These are phyloP conservation scores for Scheffersomyces coipomensis DNA, from an alignment of 805 yeast genomes.

Conservation along the genomic window DNA sequence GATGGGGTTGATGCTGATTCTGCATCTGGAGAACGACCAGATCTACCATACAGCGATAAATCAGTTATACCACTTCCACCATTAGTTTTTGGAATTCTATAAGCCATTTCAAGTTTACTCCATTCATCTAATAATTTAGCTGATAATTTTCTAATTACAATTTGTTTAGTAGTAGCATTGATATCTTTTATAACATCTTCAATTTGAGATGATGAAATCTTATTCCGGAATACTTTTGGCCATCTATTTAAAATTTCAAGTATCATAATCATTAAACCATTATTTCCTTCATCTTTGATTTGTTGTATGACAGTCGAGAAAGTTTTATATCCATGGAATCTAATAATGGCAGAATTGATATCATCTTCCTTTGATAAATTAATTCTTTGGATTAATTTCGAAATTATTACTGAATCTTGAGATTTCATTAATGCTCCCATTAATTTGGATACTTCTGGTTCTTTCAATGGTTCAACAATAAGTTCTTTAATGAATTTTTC, in stretches of 20 bases:
- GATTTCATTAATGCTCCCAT: constrained; percentile 80
- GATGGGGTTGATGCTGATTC: not conserved
- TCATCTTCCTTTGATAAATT: constrained; percentile 48
- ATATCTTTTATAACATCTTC: constrained; percentile 59
- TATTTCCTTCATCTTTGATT: constrained; percentile 8
- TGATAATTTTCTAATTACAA: constrained; percentile 35
- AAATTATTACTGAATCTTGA: constrained; percentile 63
- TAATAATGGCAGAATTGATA: constrained; percentile 59
- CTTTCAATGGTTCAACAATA: constrained; percentile 48
- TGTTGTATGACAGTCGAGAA: constrained; percentile 57
- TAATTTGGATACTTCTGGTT: constrained; percentile 69
- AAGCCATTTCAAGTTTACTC: constrained; percentile 77
- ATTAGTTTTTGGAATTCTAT: constrained; percentile 70
- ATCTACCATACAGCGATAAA: constrained; percentile 15
- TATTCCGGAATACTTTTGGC: constrained; percentile 68
- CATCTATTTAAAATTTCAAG: constrained; percentile 55
- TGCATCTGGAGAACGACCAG: constrained; percentile 17
- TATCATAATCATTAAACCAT: constrained; percentile 45
- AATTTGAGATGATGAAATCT: constrained; percentile 70
- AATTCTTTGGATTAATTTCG: constrained; percentile 68
- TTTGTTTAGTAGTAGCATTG: constrained; percentile 16
- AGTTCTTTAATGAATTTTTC: constrained; percentile 63
- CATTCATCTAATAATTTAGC: constrained; percentile 57
- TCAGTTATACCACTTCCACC: constrained; percentile 4
- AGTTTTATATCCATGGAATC: constrained; percentile 85